Base-by-base conservation (phyloP, 2,329 filamentous ascomycete species). In the Fusarium armeniacum region DNA sequence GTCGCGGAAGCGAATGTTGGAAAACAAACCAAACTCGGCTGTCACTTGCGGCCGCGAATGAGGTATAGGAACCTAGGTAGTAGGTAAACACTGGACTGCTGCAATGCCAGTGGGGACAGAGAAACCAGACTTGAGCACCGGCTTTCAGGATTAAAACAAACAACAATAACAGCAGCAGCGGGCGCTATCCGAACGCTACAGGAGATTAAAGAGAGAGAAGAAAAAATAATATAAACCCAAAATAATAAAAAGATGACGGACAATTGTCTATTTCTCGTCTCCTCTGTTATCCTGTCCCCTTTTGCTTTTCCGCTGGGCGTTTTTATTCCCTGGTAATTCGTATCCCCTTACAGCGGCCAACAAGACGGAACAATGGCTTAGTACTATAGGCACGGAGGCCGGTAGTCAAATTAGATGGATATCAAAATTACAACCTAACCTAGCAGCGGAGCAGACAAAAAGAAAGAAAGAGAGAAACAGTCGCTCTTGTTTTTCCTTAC, bases 91-190 rank as follows among this genome's bases (percentile, higher is more conserved):
- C 55, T 30, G 28, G 28, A 30, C 28, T 46, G 58, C 45, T 36
- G 52, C 28, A 20, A 44, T 62, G 59, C 22, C 35, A 44, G 61
- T 56, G 62, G 38, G 65, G 60, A 70, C 61, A 59, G 57, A 65
- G 58, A 64, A 51, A 69, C n/a, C n/a, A 40, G 13, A 22, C 36
- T 20, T 40, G 12, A 67, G 69, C 67, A 69, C 66, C 66, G 58
- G 70, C 61, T 71, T 43, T 55, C 46, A 68, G 65, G 60, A 64
- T 73, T 63, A 71, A 40, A 40, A 40, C 36, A 40, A 40, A 36
- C 16, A 40, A 20, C 11, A 62, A 61, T 65, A 51, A 20, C 30
- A 49, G 12, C 46, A 35, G 8, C 24, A 18, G 33, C 35, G 18
- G 46, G 68, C 61, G 66, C 64, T 63, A 66, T 62, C n/a, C n/a